Percentiles rank a stretch among this genome's conserved stretches.
Conservation (phyloP, 176 grass and related monocot genomes). For the Paspalum vaginatum region DNA sequence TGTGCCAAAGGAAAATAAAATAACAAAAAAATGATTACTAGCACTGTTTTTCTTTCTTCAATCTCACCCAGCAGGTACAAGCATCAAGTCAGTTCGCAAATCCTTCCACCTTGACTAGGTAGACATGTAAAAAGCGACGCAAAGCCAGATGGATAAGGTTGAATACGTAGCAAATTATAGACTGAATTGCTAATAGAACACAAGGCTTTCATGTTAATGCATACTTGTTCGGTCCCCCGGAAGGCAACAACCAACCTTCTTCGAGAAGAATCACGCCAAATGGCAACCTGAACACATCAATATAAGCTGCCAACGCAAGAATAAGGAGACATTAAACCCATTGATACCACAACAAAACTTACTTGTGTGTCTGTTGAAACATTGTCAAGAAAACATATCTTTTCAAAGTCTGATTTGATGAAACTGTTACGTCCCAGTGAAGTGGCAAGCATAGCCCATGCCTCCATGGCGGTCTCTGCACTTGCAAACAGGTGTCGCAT, state of each 20-base stretch:
- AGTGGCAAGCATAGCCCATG: conserved; percentile 95
- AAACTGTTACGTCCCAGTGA: conserved; percentile 90
- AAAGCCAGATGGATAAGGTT: conserved; percentile 36
- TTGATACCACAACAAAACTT: conserved; percentile 27
- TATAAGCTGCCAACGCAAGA: conserved; percentile 2
- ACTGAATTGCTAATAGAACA: conserved; percentile 5
- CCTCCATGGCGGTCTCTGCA: conserved; percentile 97
- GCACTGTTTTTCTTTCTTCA: conserved; percentile 10
- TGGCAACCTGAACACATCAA: conserved; percentile 64
- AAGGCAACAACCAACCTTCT: conserved; percentile 86
- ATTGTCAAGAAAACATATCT: conserved; percentile 98
- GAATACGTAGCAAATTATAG: conserved; percentile 2
- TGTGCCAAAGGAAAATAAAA: conserved; percentile 21
- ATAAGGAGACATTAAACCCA: conserved; percentile 19
- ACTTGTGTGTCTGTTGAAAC: conserved; percentile 82
- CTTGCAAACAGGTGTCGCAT: conserved; percentile 76
- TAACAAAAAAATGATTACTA: not conserved
- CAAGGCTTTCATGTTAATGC: conserved; percentile 43
- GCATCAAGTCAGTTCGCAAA: conserved; percentile 89
- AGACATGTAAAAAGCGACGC: conserved; percentile 13
- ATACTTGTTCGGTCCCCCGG: conserved; percentile 97
- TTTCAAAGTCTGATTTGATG: conserved; percentile 97
- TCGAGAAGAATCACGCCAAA: conserved; percentile 91
- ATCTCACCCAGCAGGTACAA: conserved; percentile 81
- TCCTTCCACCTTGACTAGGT: conserved; percentile 94